phyloP scores from a whole-genome alignment of 345 rosid genomes.

The Salix exigua region DNA sequence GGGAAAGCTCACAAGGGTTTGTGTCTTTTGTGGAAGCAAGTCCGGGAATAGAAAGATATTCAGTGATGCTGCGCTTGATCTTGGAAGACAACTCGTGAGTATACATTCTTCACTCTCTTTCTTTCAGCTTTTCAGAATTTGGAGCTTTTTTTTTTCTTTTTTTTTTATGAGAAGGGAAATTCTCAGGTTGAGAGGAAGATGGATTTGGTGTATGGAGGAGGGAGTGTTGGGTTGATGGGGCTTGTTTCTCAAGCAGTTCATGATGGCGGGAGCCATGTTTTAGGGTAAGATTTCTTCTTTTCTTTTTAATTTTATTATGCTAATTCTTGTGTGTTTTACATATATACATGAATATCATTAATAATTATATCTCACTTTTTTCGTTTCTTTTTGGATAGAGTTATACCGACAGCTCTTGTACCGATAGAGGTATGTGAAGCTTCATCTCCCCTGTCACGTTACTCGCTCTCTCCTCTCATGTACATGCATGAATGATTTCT shows the following conservation, averaged over 20 bases:
- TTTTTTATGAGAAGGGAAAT: background rate
- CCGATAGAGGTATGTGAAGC: constrained; percentile 25
- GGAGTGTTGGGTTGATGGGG: constrained; percentile 41
- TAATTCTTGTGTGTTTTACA: too few relatives aligned
- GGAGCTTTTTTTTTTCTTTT: background rate
- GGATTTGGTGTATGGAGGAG: constrained; percentile 44
- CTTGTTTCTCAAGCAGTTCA: constrained; percentile 33
- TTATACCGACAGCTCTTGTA: constrained; percentile 40
- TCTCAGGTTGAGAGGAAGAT: constrained; percentile 35
- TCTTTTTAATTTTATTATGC: too few relatives aligned
- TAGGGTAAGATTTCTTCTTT: constrained; percentile 19
- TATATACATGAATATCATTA: background rate
- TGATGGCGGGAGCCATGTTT: constrained; percentile 38
- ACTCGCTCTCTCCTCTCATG: background rate
- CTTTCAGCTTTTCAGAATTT: background rate
- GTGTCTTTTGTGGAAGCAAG: constrained; percentile 47
- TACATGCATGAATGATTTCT: background rate
- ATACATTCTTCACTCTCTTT: background rate
- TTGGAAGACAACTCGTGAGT: constrained; percentile 33
- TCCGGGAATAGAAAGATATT: constrained; percentile 33
- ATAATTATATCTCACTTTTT: background rate
- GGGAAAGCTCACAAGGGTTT: constrained; percentile 42
- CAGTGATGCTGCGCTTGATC: constrained; percentile 42
- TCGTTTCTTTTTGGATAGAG: constrained; percentile 7
- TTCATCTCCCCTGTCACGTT: background rate